Percentiles rank a stretch among this genome's conserved stretches.
phyloP scores from a whole-genome alignment of 805 yeast species.

The Yarrowia alimentaria region DNA sequence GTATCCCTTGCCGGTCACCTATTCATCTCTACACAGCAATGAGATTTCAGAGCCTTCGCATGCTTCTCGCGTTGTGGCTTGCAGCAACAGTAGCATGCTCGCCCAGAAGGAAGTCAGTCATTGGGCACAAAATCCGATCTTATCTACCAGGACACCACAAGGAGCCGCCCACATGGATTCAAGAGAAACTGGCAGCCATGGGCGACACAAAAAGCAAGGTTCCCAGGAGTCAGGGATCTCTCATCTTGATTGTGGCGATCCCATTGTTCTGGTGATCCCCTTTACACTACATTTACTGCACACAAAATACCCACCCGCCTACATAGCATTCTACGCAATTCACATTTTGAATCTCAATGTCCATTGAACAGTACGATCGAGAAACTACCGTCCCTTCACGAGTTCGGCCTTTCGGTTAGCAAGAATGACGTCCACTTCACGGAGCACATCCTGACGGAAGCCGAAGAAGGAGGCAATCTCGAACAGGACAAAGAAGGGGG shows the following conservation, averaged over 20 bases:
- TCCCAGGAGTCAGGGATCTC: slow-evolving; percentile 1
- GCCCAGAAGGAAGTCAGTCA: too few species aligned
- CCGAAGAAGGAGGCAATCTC: slow-evolving; percentile 76
- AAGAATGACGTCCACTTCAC: slow-evolving; percentile 48
- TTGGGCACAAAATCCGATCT: neutral
- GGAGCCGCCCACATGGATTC: slow-evolving; percentile 5
- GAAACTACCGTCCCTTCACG: slow-evolving; percentile 18
- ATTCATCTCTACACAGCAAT: too few species aligned
- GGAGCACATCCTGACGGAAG: slow-evolving; percentile 51
- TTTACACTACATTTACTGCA: too few species aligned
- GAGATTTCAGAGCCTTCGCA: too few species aligned
- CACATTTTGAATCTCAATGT: too few species aligned
- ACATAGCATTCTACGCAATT: slow-evolving; percentile 13
- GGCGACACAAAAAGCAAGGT: slow-evolving; percentile 8
- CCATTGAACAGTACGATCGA: too few species aligned
- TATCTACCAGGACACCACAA: slow-evolving; percentile 1
- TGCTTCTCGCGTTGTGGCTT: too few species aligned
- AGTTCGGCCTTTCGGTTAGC: slow-evolving; percentile 36
- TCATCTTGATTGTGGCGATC: slow-evolving; percentile 1
- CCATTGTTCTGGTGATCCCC: slow-evolving; percentile 16
- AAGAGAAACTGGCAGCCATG: neutral
- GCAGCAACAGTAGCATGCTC: too few species aligned
- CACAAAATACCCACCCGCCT: too few species aligned
- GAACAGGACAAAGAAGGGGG: slow-evolving; percentile 84
- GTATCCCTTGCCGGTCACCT: too few species aligned